phyloP scores from a whole-genome alignment of 2,329 filamentous ascomycete species.

The Paraphaeosphaeria sporulosa region DNA sequence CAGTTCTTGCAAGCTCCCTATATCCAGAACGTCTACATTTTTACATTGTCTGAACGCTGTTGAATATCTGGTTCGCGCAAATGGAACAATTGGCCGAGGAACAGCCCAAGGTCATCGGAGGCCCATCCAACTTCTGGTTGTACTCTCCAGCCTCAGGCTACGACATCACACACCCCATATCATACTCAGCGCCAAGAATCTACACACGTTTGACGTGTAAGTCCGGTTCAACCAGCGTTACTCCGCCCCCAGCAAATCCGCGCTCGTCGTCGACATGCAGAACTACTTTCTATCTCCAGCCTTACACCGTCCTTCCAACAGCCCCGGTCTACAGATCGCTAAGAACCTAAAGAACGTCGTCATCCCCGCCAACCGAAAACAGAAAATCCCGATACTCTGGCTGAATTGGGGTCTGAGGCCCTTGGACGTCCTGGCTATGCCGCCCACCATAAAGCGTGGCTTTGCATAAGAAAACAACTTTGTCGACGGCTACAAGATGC shows the following conservation, averaged over 20 bases:
- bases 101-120: background rate
- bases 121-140: constrained; percentile 1
- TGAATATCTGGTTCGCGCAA: too few species aligned
- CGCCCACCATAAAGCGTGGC: constrained; percentile 11
- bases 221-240: constrained; percentile 2
- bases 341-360: background rate
- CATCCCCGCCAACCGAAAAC: constrained; percentile 1
- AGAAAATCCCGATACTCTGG: constrained; percentile 5
- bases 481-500: constrained; percentile 1
- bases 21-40: too few species aligned
- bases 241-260: constrained; percentile 50
- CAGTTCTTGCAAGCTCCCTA: too few species aligned
- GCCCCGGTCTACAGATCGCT: constrained; percentile 2
- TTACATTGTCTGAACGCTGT: too few species aligned
- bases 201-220: constrained; percentile 13
- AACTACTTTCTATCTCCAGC: constrained; percentile 60
- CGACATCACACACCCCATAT: constrained; percentile 17
- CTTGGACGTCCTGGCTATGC: constrained; percentile 6
- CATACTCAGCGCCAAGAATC: constrained; percentile 12
- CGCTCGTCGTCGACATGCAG: constrained; percentile 62
- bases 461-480: constrained; percentile 16
- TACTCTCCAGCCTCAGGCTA: constrained; percentile 15
- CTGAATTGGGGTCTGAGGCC: constrained; percentile 10
- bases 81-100: background rate
- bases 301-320: constrained; percentile 30